phyloP scores from a whole-genome alignment of 805 yeast genomes.

The Candida peoriensis region DNA sequence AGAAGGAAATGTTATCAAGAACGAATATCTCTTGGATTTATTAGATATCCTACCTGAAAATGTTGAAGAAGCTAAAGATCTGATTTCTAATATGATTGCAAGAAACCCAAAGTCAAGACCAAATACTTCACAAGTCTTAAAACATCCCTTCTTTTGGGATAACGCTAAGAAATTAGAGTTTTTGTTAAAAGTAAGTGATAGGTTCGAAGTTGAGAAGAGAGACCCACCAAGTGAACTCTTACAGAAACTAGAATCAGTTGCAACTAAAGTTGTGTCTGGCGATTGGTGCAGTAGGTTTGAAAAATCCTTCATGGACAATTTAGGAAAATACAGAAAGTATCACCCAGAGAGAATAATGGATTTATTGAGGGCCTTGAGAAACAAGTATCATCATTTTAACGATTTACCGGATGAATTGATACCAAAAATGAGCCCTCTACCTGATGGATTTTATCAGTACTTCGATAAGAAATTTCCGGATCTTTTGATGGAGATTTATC shows the following conservation, averaged over 20 bases:
- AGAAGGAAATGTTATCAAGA: slow-evolving; percentile 82
- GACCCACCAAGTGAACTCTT: slow-evolving; percentile 71
- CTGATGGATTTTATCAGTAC: slow-evolving; percentile 78
- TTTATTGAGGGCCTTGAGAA: slow-evolving; percentile 80
- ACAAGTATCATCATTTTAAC: slow-evolving; percentile 91
- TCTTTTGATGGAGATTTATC: slow-evolving; percentile 69
- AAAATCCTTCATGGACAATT: slow-evolving; percentile 65
- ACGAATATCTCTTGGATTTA: slow-evolving; percentile 36
- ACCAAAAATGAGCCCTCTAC: slow-evolving; percentile 67
- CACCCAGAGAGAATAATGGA: slow-evolving; percentile 77
- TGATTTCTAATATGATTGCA: slow-evolving; percentile 68
- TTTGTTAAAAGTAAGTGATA: slow-evolving; percentile 79
- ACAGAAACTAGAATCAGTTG: slow-evolving; percentile 46
- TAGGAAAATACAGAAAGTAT: slow-evolving; percentile 90
- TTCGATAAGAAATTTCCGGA: slow-evolving; percentile 74
- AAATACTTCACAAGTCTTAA: slow-evolving; percentile 57
- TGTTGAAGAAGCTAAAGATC: slow-evolving; percentile 61
- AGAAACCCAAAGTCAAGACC: slow-evolving; percentile 69
- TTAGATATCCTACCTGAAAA: slow-evolving; percentile 29
- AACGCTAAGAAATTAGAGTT: slow-evolving; percentile 72
- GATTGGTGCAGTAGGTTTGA: slow-evolving; percentile 83
- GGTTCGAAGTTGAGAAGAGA: slow-evolving; percentile 80
- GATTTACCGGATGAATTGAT: slow-evolving; percentile 73
- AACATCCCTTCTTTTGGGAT: slow-evolving; percentile 90
- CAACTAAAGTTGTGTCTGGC: slow-evolving; percentile 46